Conservation (phyloP, 768 basidiomycete species). For the Boletus sp. region DNA sequence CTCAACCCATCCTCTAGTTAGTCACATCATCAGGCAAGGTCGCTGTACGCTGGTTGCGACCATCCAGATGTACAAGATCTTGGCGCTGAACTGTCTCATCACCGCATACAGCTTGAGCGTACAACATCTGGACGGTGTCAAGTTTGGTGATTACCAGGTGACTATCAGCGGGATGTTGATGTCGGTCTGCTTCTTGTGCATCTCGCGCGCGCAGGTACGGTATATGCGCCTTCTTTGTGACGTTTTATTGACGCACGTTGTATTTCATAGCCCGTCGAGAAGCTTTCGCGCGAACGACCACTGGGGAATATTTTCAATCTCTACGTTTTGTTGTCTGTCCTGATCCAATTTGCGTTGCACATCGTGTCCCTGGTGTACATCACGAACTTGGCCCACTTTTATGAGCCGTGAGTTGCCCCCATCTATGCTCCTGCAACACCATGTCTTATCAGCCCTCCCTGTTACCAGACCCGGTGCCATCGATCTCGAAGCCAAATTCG, state of each 20-base stretch:
- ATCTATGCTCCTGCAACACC: background rate
- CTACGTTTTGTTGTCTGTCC: slow-evolving; percentile 88
- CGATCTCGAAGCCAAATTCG: slow-evolving; percentile 95
- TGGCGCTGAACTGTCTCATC: slow-evolving; percentile 96
- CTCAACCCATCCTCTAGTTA: slow-evolving; percentile 50
- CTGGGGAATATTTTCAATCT: slow-evolving; percentile 95
- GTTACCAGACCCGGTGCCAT: slow-evolving; percentile 60
- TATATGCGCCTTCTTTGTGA: background rate
- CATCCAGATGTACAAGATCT: slow-evolving; percentile 99
- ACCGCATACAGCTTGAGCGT: slow-evolving; percentile 98
- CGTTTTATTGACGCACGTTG: background rate
- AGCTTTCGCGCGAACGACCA: slow-evolving; percentile 89
- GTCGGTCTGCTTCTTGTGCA: slow-evolving; percentile 98
- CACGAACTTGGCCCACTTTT: slow-evolving; percentile 73
- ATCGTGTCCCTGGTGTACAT: slow-evolving; percentile 90
- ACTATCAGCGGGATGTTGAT: slow-evolving; percentile 91
- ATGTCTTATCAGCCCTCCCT: background rate
- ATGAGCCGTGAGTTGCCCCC: slow-evolving; percentile 64
- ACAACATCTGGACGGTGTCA: slow-evolving; percentile 97
- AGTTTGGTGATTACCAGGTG: slow-evolving; percentile 98
- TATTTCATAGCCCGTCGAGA: slow-evolving; percentile 91
- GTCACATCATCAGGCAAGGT: slow-evolving; percentile 96
- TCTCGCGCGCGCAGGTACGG: slow-evolving; percentile 91
- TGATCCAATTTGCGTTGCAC: slow-evolving; percentile 92
- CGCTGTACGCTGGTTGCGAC: slow-evolving; percentile 98